Conservation (phyloP, 2,329 filamentous ascomycete species). For the Xylaria hypoxylon region DNA sequence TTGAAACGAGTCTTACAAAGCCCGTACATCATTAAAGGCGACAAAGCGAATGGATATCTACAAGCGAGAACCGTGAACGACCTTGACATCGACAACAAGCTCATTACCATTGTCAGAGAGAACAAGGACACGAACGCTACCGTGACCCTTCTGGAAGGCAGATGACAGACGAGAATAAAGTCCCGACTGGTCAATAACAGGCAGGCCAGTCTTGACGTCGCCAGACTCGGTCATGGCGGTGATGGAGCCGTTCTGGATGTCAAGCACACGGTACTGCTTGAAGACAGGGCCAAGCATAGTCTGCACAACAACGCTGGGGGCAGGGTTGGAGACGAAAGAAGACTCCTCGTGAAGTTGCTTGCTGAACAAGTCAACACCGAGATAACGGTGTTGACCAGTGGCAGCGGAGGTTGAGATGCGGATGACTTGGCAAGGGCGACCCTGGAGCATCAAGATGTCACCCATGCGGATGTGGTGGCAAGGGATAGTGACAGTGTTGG, state of each 20-base stretch:
- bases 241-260: constrained; percentile 86
- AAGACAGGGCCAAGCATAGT: constrained; percentile 99
- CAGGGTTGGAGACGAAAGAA: constrained; percentile 96
- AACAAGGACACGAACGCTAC: constrained; percentile 93
- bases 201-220: constrained; percentile 95
- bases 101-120: constrained; percentile 93
- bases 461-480: constrained; percentile 99
- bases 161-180: constrained; percentile 83
- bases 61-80: constrained; percentile 83
- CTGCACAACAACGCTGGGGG: constrained; percentile 96
- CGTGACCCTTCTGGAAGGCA: constrained; percentile 90
- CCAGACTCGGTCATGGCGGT: constrained; percentile 99
- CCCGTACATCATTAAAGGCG: constrained; percentile 45
- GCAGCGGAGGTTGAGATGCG: constrained; percentile 98
- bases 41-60: constrained; percentile 54
- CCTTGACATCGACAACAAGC: constrained; percentile 98
- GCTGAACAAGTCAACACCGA: constrained; percentile 99
- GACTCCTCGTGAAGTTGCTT: constrained; percentile 99
- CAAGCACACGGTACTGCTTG: constrained; percentile 99
- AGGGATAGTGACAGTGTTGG: constrained; percentile 96
- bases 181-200: constrained; percentile 94
- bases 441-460: constrained; percentile 98
- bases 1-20: constrained; percentile 47
- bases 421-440: constrained; percentile 99
- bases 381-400: constrained; percentile 99